A percentile compares a stretch with the other conserved stretches of the same genome.
phyloP scores from a whole-genome alignment of 768 basidiomycete species.

The Porpolomopsis calyptriformis region DNA sequence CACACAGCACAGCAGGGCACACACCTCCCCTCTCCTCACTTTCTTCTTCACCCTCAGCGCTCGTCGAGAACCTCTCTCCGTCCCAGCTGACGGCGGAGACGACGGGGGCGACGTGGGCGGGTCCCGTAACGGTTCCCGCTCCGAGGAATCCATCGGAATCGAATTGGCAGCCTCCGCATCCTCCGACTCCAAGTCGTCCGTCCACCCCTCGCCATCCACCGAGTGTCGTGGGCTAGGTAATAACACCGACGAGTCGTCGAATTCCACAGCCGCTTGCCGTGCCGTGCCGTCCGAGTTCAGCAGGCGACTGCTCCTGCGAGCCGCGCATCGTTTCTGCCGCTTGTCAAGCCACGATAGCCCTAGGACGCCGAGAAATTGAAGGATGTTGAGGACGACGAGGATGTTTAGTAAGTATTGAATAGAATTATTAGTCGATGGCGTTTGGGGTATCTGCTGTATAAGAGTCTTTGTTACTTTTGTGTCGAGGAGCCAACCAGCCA shows the following conservation, averaged over 20 bases:
- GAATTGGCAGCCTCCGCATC: neutral
- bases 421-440: constrained; percentile 18
- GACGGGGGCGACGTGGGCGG: no score
- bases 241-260: neutral
- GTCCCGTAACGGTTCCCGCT: neutral
- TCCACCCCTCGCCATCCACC: neutral
- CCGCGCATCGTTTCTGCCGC: constrained; percentile 23
- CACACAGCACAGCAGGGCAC: constrained; percentile 29
- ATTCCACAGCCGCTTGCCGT: constrained; percentile 2
- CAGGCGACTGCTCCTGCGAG: constrained; percentile 5
- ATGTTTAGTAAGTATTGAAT: constrained; percentile 46
- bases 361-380: constrained; percentile 45
- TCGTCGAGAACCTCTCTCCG: no score
- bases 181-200: neutral
- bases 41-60: neutral
- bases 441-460: constrained; percentile 12
- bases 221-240: no score
- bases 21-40: constrained; percentile 42
- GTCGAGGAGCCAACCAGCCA: constrained; percentile 64
- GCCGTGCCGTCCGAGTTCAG: constrained; percentile 3
- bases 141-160: neutral
- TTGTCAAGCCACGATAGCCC: constrained; percentile 39
- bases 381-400: constrained; percentile 45
- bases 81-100: no score
- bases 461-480: constrained; percentile 20